Conservation (phyloP, 495 filamentous ascomycete genomes). For the Evernia prunastri region DNA sequence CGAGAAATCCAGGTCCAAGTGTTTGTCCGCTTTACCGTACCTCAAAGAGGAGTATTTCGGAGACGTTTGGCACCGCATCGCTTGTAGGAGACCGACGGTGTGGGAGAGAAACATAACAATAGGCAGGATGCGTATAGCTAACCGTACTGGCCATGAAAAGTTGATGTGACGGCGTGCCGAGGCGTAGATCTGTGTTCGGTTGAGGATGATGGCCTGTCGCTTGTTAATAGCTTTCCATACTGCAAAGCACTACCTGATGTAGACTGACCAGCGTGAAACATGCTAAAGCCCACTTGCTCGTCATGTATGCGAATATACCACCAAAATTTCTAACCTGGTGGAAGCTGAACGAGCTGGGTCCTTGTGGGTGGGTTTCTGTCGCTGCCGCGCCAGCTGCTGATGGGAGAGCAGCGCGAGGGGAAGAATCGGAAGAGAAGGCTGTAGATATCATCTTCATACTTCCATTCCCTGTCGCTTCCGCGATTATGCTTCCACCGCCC, state of each 20-base stretch:
- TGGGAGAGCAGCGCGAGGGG: constrained; percentile 8
- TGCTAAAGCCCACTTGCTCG: constrained; percentile 85
- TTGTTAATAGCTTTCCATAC: constrained; percentile 16
- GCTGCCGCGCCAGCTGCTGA: constrained; percentile 30
- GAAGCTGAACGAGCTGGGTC: constrained; percentile 24
- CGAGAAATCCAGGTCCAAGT: constrained; percentile 64
- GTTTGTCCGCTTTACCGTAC: constrained; percentile 63
- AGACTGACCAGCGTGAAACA: constrained; percentile 66
- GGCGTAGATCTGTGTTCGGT: constrained; percentile 88
- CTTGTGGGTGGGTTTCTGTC: constrained; percentile 20
- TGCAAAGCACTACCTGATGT: not conserved
- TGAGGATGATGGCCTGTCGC: constrained; percentile 65
- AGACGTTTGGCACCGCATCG: constrained; percentile 88
- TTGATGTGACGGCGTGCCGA: constrained; percentile 71
- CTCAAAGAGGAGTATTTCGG: constrained; percentile 64
- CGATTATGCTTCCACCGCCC: constrained; percentile 53
- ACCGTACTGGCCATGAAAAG: constrained; percentile 63
- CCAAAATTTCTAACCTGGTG: constrained; percentile 56
- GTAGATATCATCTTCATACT: constrained; percentile 36
- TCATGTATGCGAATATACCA: constrained; percentile 84
- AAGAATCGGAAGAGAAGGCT: constrained; percentile 26
- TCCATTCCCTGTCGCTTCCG: constrained; percentile 45
- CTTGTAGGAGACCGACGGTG: constrained; percentile 62
- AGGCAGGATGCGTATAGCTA: constrained; percentile 66
- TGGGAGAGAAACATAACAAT: constrained; percentile 69